Evolutionary conservation across 176 grass and related monocot species (phyloP), one percentile per base, ranked within the genome.

Genomic region (Elaeis guineensis): DNA sequence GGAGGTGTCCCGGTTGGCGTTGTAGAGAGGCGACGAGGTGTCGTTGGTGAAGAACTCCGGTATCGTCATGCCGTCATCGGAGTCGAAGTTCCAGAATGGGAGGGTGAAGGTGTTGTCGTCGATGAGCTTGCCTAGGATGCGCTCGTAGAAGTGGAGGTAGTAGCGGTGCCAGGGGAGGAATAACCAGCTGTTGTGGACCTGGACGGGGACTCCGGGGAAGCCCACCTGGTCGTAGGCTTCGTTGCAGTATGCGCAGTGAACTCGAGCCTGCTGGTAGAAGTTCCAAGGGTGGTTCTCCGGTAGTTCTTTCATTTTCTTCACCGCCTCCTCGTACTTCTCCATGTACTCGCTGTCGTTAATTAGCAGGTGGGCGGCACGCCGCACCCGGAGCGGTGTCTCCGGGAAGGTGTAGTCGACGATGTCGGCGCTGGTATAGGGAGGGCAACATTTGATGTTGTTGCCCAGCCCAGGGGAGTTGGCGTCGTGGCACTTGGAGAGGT

Each of bases 111-210:
- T 51, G 16, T 65, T 49, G 16, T 65, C 49, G 62, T 21, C 62
- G 62, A 65, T 65, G 48, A 65, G 62, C 21, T 65, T 65, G 12
- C 62, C 62, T 6, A 65, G 62, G 62, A 65, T 65, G 20, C 62
- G 44, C 62, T 65, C 62, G 20, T 65, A 51, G 48, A 65, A 65
- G 62, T 65, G 49, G 62, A 65, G 62, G 48, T 65, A 65, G 62
- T 51, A 65, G 62, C 62, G 62, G 20, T 65, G 48, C 62, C 62
- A 65, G 5, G 62, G 62, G 21, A 65, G 49, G 48, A 65, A 65
- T 35, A 65, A 5, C 62, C 62, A 65, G 21, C 48, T 51, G 49
- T 6, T 17, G 22, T 65, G 62, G n/a, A 65, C 48, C 49, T 65
- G 62, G 62, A 65, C 1, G 21, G 44, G 48, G 21, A 65, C 21